These are phyloP conservation scores for Tremellales sp. DNA, from an alignment of 1,284 basidiomycete species.

Conservation along the genomic window DNA sequence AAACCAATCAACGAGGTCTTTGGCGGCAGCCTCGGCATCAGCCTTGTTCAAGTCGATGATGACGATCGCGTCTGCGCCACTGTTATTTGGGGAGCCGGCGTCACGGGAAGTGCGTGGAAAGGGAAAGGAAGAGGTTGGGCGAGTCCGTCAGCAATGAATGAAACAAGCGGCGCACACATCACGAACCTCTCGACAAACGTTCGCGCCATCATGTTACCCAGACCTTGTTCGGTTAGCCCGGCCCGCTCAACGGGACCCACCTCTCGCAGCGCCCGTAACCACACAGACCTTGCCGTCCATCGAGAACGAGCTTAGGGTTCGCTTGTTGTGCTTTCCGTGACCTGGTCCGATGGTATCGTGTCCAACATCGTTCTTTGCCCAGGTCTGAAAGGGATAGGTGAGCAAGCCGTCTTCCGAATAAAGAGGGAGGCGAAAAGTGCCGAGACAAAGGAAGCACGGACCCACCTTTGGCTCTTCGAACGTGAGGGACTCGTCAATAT, in stretches of 20 bases:
- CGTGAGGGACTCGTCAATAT: conserved; percentile 30
- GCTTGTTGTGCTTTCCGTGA: conserved; percentile 41
- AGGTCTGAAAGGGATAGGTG: conserved; percentile 11
- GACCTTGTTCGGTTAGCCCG: no score
- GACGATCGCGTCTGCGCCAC: conserved; percentile 75
- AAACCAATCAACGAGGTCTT: conserved; percentile 63
- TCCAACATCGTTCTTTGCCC: conserved; percentile 32
- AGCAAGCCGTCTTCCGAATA: not conserved
- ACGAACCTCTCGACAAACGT: conserved; percentile 81
- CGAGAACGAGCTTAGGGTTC: conserved; percentile 41
- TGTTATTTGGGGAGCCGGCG: conserved; percentile 34
- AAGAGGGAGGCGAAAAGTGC: not conserved
- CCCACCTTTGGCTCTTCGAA: conserved; percentile 37
- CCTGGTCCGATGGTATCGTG: conserved; percentile 37
- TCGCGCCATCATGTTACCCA: conserved; percentile 82
- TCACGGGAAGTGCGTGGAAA: not conserved
- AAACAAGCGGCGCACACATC: not conserved
- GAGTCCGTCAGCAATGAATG: not conserved
- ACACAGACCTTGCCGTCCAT: conserved; percentile 69
- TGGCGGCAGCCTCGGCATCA: conserved; percentile 68
- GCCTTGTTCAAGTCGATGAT: conserved; percentile 77
- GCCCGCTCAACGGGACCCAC: no score
- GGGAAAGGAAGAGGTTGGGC: no score
- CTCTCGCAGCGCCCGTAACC: conserved; percentile 88
- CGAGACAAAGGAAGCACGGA: not conserved